phyloP scores from a whole-genome alignment of 2,329 filamentous ascomycete species.

The Mariannaea elegans region DNA sequence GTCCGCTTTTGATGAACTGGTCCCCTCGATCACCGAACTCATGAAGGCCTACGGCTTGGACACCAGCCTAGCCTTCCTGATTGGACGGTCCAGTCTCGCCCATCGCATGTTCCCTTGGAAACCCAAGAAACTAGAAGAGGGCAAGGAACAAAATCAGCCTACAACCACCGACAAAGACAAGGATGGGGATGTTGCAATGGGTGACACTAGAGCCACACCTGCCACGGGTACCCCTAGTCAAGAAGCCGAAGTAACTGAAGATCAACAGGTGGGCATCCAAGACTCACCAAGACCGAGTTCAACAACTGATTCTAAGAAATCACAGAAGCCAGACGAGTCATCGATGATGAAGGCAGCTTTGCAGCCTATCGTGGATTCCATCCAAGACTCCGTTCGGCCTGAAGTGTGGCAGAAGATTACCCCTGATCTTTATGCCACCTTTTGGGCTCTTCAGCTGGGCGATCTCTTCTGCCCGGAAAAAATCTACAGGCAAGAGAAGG shows the following conservation, averaged over 20 bases:
- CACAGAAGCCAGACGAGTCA: constrained; percentile 47
- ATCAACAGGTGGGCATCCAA: constrained; percentile 47
- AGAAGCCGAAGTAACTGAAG: constrained; percentile 39
- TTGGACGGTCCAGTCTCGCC: constrained; percentile 79
- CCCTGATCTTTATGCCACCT: constrained; percentile 85
- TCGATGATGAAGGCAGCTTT: constrained; percentile 55
- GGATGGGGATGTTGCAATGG: constrained; percentile 68
- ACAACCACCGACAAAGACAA: constrained; percentile 50
- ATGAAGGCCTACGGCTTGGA: constrained; percentile 84
- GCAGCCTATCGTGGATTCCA: constrained; percentile 75
- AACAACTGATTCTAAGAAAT: constrained; percentile 35
- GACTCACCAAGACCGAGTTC: constrained; percentile 19
- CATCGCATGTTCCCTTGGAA: constrained; percentile 64
- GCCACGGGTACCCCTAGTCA: constrained; percentile 39
- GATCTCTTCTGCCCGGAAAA: constrained; percentile 81
- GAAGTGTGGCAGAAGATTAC: constrained; percentile 76
- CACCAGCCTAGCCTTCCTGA: constrained; percentile 83
- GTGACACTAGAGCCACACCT: constrained; percentile 45
- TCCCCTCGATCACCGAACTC: constrained; percentile 78
- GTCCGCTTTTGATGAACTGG: constrained; percentile 78
- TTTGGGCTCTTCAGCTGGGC: constrained; percentile 88
- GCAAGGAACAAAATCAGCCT: constrained; percentile 39
- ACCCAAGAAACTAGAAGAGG: constrained; percentile 43
- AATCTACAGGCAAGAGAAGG: constrained; percentile 81
- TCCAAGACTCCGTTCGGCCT: constrained; percentile 68